phyloP scores from a whole-genome alignment of 768 basidiomycete genomes.

The Leucogyrophana mollusca region DNA sequence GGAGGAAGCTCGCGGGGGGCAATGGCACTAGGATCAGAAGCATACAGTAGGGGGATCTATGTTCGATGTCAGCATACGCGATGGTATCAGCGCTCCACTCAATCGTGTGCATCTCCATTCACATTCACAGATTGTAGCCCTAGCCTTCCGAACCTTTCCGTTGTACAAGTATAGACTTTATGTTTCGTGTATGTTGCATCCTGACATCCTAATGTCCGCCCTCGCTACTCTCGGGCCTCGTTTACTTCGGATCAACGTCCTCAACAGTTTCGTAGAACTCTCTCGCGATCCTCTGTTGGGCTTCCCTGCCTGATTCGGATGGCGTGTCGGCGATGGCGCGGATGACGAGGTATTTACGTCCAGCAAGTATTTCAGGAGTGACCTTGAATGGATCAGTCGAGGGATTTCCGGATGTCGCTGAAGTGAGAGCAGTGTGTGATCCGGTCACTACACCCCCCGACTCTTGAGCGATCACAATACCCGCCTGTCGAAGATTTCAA shows the following conservation, averaged over 20 bases:
- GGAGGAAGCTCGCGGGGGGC: not conserved
- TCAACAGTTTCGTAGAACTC: constrained; percentile 86
- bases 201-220: not conserved
- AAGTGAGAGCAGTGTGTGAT: constrained; percentile 47
- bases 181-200: too few species aligned
- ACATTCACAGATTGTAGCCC: too few species aligned
- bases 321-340: constrained; percentile 63
- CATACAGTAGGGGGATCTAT: not conserved
- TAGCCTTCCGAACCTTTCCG: too few species aligned
- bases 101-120: too few species aligned
- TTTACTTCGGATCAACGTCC: constrained; percentile 59
- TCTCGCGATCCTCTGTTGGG: constrained; percentile 75
- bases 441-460: constrained; percentile 83
- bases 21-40: too few species aligned
- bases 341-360: constrained; percentile 80
- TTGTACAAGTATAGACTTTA: too few species aligned
- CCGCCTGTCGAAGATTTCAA: constrained; percentile 60
- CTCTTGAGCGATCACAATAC: constrained; percentile 87
- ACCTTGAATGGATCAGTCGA: constrained; percentile 54
- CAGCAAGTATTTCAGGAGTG: constrained; percentile 67
- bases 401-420: constrained; percentile 26
- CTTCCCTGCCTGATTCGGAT: constrained; percentile 63
- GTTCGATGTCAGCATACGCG: too few species aligned
- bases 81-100: too few species aligned
- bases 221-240: not conserved